Evolutionary conservation across 768 basidiomycete species (phyloP).

Genomic region (Wakefieldia striispora): DNA sequence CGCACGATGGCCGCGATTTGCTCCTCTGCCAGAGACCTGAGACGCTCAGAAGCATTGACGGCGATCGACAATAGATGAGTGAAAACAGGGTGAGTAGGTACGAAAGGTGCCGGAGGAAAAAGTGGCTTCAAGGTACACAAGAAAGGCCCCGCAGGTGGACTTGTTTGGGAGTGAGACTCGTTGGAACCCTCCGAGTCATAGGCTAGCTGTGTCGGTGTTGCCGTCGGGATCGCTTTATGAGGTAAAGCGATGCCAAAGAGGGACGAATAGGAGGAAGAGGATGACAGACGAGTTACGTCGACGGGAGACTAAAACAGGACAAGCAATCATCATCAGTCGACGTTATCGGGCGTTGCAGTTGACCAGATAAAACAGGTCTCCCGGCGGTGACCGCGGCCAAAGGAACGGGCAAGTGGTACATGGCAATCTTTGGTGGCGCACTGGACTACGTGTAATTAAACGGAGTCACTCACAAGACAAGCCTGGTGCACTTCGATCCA

Average conservation of each 20-base stretch:
- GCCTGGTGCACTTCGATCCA: conserved; percentile 71
- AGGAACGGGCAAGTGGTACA: background rate
- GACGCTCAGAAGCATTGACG: conserved; percentile 47
- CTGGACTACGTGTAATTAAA: background rate
- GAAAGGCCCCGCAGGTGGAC: conserved; percentile 30
- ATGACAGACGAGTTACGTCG: conserved; percentile 24
- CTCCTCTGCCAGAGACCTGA: conserved; percentile 58
- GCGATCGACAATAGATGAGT: conserved; percentile 61
- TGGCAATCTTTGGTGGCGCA: background rate
- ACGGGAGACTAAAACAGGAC: conserved; percentile 25
- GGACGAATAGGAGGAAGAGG: conserved; percentile 44
- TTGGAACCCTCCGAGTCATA: conserved; percentile 23
- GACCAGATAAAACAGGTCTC: conserved; percentile 6
- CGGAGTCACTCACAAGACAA: conserved; percentile 57
- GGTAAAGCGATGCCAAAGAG: conserved; percentile 49
- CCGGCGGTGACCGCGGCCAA: conserved; percentile 4
- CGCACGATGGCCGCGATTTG: conserved; percentile 52
- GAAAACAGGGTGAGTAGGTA: conserved; percentile 72
- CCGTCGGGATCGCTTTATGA: conserved; percentile 9
- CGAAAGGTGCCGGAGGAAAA: conserved; percentile 75
- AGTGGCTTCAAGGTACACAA: conserved; percentile 57
- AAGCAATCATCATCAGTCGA: conserved; percentile 15
- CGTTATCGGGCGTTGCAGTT: background rate
- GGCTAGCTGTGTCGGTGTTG: conserved; percentile 26
- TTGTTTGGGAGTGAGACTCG: conserved; percentile 24